Evolutionary conservation across 306 rosid species (phyloP), one percentile per base, ranked within the genome.

Genomic region (Mucuna pruriens): DNA sequence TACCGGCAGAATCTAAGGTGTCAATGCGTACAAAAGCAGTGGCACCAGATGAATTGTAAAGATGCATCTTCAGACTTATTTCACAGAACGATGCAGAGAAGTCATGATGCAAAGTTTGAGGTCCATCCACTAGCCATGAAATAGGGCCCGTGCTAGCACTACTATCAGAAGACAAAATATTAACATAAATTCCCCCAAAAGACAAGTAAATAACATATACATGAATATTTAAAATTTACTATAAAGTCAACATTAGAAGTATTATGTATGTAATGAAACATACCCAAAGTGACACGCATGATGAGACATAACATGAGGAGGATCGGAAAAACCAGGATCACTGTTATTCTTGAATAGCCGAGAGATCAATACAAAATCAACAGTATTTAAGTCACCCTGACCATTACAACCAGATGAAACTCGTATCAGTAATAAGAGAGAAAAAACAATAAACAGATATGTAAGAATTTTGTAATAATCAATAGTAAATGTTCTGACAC

Each of bases 201-300:
- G 69, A 10, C 25, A 11, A 65, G 57, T 62, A 22, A 49, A 77
- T 33, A 46, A 68, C 38, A 23, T 51, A 31, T 34, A 22, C 31
- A 31, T 40, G 76, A 36, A 80, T 20, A 71, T 45, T 60, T 62
- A 16, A 71, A 67, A 77, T 62, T 16, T 12, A 80, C 63, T 74
- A 55, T 54, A 58, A 51, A 46, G 33, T 71, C 57, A 54, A 70
- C 74, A 80, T 48, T 23, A 74, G 70, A 83, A 60, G 81, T 69
- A 62, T 31, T 7, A 20, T 23, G 45, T 33, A 67, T 77, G 61
- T 66, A 62, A 48, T 40, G 82, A 62, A 82, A 82, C 89, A 84
- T 89, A 88, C 99, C 98, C 90, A 88, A 93, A 90, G 87, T 90
- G 92, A 83, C 99, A 93, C 6, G 90, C 90, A 79, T 93, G 94